phyloP scores from a whole-genome alignment of 2,329 filamentous ascomycete genomes.

The Aspergillus persii region DNA sequence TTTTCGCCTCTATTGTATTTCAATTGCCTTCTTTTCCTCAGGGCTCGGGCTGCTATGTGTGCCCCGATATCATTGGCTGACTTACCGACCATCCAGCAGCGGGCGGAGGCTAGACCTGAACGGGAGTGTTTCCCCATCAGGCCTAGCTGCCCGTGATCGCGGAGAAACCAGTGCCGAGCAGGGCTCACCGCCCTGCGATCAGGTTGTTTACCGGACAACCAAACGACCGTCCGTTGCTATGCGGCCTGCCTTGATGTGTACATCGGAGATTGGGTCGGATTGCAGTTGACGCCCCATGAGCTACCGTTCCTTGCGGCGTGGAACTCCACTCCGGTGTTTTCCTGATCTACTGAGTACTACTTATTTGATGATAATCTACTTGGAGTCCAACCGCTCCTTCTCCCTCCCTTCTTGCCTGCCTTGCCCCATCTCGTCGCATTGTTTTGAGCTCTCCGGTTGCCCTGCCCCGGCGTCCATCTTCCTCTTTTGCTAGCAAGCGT shows the following conservation, averaged over 20 bases:
- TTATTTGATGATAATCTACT: conserved; percentile 17
- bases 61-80: conserved; percentile 37
- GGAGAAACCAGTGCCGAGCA: conserved; percentile 16
- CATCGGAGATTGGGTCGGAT: conserved; percentile 27
- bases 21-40: too few species aligned
- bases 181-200: conserved; percentile 18
- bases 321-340: conserved; percentile 28
- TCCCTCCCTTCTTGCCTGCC: conserved; percentile 6
- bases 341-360: conserved; percentile 8
- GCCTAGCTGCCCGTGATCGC: conserved; percentile 12
- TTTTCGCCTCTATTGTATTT: too few species aligned
- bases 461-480: conserved; percentile 6
- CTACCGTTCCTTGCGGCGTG: conserved; percentile 20
- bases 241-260: conserved; percentile 31
- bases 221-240: conserved; percentile 31
- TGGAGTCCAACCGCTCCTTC: conserved; percentile 5
- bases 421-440: conserved; percentile 15
- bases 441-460: conserved; percentile 7
- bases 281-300: conserved; percentile 26
- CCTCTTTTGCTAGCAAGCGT: conserved; percentile 20
- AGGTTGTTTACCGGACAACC: conserved; percentile 37
- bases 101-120: conserved; percentile 17
- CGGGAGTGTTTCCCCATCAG: conserved; percentile 31
- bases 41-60: conserved; percentile 28
- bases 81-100: conserved; percentile 44